A percentile compares a stretch with the other conserved stretches of the same genome.
These are phyloP conservation scores for Ampelomyces quisqualis DNA, from an alignment of 2,329 filamentous ascomycete genomes.

Conservation along the genomic window DNA sequence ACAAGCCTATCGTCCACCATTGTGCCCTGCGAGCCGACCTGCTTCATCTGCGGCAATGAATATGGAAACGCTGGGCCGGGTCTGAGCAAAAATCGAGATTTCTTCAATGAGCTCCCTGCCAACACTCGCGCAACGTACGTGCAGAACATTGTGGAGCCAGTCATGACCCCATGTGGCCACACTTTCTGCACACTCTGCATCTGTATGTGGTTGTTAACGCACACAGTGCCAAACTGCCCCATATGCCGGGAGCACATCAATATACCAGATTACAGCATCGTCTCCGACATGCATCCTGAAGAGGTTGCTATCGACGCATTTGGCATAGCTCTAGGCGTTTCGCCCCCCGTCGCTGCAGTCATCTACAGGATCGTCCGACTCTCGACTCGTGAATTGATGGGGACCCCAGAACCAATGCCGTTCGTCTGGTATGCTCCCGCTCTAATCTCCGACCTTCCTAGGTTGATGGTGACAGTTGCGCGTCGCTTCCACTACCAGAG, in stretches of 20 bases:
- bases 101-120: slow-evolving; percentile 3
- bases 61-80: slow-evolving; percentile 1
- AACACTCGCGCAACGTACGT: neutral
- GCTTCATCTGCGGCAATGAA: neutral
- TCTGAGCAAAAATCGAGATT: neutral
- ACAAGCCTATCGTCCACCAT: neutral
- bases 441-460: neutral
- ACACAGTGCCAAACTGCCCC: neutral
- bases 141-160: slow-evolving; percentile 1
- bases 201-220: slow-evolving; percentile 2
- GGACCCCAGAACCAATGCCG: no score
- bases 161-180: slow-evolving; percentile 5
- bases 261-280: neutral
- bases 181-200: slow-evolving; percentile 5
- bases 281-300: neutral
- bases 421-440: neutral
- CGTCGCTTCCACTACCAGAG: neutral
- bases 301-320: no score
- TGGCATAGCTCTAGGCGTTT: no score
- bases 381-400: no score
- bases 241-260: slow-evolving; percentile 3
- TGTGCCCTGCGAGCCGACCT: neutral
- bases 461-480: slow-evolving; percentile 1
- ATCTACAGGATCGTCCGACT: no score
- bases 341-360: no score